Percentiles rank a stretch among this genome's conserved stretches.
Evolutionary conservation across 1,139 yeast genomes (phyloP).

Genomic region (Suhomyces panamericanus): DNA sequence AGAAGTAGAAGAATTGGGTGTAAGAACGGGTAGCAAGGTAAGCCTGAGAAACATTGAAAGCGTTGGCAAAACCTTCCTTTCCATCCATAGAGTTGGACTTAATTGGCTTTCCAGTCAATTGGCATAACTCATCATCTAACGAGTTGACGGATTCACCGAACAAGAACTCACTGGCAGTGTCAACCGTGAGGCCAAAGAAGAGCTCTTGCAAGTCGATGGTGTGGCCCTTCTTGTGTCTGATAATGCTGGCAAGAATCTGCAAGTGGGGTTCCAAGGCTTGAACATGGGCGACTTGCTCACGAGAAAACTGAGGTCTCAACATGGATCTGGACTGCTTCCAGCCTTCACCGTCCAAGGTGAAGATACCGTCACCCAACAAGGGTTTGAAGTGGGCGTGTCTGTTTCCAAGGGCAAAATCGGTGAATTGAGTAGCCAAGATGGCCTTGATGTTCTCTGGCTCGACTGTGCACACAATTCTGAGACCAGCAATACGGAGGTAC

Average conservation of each 20-base stretch:
- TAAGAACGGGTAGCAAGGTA: constrained; percentile 38
- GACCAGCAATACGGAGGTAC: constrained; percentile 13
- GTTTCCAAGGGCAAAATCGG: constrained; percentile 26
- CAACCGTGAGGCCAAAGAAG: constrained; percentile 54
- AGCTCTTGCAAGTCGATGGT: constrained; percentile 49
- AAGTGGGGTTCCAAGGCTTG: constrained; percentile 26
- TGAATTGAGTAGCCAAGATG: constrained; percentile 27
- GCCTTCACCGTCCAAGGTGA: constrained; percentile 28
- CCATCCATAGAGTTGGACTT: not conserved
- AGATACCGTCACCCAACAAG: constrained; percentile 28
- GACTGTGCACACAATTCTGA: constrained; percentile 17
- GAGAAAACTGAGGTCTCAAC: constrained; percentile 30
- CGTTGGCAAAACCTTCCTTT: constrained; percentile 31
- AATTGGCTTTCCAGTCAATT: not conserved
- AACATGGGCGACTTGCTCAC: constrained; percentile 29
- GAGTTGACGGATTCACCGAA: constrained; percentile 56
- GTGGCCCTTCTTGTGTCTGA: constrained; percentile 16
- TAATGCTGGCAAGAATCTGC: constrained; percentile 19
- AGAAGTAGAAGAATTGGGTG: constrained; percentile 36
- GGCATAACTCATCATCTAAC: constrained; percentile 17
- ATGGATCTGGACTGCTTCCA: constrained; percentile 30
- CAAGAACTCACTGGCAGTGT: constrained; percentile 60
- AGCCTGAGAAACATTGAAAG: constrained; percentile 44
- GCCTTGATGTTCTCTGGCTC: constrained; percentile 29
- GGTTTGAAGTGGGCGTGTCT: constrained; percentile 24